A percentile compares a stretch with the other conserved stretches of the same genome.
phyloP scores from a whole-genome alignment of 208 protist species.

The Lotmaria passim region DNA sequence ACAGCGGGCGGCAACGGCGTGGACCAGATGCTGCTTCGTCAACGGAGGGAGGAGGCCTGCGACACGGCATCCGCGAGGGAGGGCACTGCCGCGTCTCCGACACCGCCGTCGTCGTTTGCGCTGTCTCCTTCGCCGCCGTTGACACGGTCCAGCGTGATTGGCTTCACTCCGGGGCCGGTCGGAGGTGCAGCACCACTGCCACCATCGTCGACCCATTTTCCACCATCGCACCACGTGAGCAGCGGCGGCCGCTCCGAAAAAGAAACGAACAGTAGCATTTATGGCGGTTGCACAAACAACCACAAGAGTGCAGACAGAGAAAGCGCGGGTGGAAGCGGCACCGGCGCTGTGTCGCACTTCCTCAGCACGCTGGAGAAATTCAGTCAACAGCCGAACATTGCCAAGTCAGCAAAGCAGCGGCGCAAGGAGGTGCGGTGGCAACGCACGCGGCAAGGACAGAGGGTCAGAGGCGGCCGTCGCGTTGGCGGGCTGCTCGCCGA shows the following conservation, averaged over 20 bases:
- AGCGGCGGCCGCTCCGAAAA: too few species aligned
- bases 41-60: background rate
- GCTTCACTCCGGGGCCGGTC: slow-evolving; percentile 7
- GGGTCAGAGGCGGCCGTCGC: background rate
- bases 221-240: background rate
- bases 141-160: slow-evolving; percentile 16
- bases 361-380: slow-evolving; percentile 58
- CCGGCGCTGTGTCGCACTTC: slow-evolving; percentile 60
- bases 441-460: slow-evolving; percentile 22
- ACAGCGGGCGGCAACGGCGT: background rate
- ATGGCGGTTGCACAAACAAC: background rate
- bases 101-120: background rate
- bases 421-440: slow-evolving; percentile 37
- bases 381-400: slow-evolving; percentile 28
- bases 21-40: background rate
- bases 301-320: background rate
- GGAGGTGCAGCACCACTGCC: background rate
- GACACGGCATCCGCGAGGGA: background rate
- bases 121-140: background rate
- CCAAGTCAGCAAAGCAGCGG: slow-evolving; percentile 24
- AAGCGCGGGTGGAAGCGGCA: background rate
- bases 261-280: too few species aligned
- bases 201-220: background rate
- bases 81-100: too few species aligned
- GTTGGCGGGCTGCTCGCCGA: slow-evolving; percentile 61